Evolutionary conservation across 768 basidiomycete genomes (phyloP), one percentile per base, ranked within the genome.

Genomic region (Termitomyces sp.): DNA sequence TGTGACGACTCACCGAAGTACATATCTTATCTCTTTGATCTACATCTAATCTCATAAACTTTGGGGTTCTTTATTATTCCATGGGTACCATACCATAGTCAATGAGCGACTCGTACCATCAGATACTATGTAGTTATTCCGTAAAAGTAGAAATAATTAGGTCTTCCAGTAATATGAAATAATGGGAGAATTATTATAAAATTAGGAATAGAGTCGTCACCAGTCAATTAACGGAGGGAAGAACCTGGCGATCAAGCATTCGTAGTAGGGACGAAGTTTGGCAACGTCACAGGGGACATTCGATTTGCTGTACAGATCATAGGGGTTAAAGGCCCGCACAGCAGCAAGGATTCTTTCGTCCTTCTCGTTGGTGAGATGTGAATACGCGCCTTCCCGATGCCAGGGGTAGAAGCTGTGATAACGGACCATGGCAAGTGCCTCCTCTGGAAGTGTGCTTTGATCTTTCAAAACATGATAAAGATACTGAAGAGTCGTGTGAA

Each of bases 381-480:
- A 67, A 73, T 96, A 96, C 0, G 93, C 94, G 54, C 80, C 80
- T 66, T 94, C 94, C 42, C 93, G 81, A 71, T 96, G 94, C 93
- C 91, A 94, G 27, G 94, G 93, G 73, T 95, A 96, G 79, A 95
- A 96, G 64, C 88, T 91, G 73, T 95, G 94, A 68, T 91, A 96
- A 32, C 94, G 84, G 66, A 96, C 92, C 93, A 96, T 96, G 8
- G 88, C 86, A 28, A 96, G 77, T 0, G 80, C 93, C 63, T 91
- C 93, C 39, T 79, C 79, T 3, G 93, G 93, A 0, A 95, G 84
- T 4, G 78, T 80, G 59, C 84, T 85, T 68, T 95, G 93, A 61
- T 86, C 84, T 70, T 91, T 92, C 59, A 91, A 73, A 60, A 95
- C 85, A 60, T 89, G 74, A 71, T 92, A 93, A 5, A 94, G 76